phyloP scores from a whole-genome alignment of 1,139 yeast species.

The Kodamaea ohmeri region DNA sequence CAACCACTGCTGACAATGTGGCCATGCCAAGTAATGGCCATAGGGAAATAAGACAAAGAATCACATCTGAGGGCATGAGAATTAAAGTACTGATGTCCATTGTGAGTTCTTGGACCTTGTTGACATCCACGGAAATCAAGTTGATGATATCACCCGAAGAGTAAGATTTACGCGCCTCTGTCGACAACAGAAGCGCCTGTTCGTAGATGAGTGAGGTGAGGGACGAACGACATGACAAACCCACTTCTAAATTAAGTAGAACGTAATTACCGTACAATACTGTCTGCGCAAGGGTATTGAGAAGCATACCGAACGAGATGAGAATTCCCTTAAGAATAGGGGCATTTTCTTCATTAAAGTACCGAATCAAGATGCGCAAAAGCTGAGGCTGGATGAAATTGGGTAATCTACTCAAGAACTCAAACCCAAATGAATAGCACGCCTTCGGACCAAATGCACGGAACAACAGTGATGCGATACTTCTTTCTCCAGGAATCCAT shows the following conservation, averaged over 20 bases:
- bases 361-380: conserved; percentile 46
- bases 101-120: conserved; percentile 51
- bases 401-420: conserved; percentile 43
- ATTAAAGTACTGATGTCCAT: conserved; percentile 53
- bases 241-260: conserved; percentile 50
- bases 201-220: conserved; percentile 49
- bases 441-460: conserved; percentile 50
- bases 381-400: conserved; percentile 58
- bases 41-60: conserved; percentile 53
- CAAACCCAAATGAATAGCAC: conserved; percentile 41
- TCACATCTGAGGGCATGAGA: conserved; percentile 58
- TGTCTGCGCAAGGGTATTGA: conserved; percentile 44
- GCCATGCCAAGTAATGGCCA: conserved; percentile 60
- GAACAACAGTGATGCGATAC: conserved; percentile 42
- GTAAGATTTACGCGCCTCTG: conserved; percentile 42
- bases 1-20: conserved; percentile 56
- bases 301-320: conserved; percentile 50
- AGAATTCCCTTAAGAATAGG: conserved; percentile 52
- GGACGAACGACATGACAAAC: conserved; percentile 51
- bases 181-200: conserved; percentile 48
- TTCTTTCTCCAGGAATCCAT: conserved; percentile 22
- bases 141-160: conserved; percentile 60
- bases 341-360: conserved; percentile 37
- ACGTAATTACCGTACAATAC: conserved; percentile 51
- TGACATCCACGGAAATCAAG: conserved; percentile 58